These are phyloP conservation scores for Metschnikowia henanensis DNA, from an alignment of 805 yeast genomes.

Conservation along the genomic window DNA sequence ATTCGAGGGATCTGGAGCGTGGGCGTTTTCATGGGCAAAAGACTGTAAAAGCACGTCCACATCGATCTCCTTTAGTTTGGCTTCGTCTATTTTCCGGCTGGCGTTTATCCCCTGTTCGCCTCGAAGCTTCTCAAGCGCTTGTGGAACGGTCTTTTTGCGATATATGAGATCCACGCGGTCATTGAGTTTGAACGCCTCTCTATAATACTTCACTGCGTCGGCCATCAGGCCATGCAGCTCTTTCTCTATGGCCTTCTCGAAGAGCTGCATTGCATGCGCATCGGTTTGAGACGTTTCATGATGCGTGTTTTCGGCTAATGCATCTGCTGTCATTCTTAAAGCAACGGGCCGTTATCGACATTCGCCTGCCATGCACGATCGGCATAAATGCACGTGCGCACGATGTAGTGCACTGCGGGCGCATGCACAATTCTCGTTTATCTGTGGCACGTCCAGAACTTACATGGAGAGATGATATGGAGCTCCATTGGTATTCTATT, in stretches of 20 bases:
- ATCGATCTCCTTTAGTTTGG: conserved; percentile 37
- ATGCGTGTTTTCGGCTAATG: too few relatives aligned
- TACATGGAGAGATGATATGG: too few relatives aligned
- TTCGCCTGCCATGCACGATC: conserved; percentile 2
- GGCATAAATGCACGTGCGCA: neutral
- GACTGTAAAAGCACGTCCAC: conserved; percentile 41
- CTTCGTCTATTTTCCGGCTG: conserved; percentile 34
- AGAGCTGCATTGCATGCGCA: conserved; percentile 55
- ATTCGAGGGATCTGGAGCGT: conserved; percentile 26
- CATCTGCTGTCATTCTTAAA: too few relatives aligned
- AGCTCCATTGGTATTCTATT: too few relatives aligned
- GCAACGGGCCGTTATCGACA: neutral
- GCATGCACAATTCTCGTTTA: neutral
- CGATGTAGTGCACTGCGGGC: neutral
- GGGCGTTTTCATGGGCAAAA: conserved; percentile 32
- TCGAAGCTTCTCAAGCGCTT: conserved; percentile 26
- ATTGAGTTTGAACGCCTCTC: conserved; percentile 64
- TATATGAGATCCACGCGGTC: conserved; percentile 66
- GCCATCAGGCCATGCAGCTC: conserved; percentile 75
- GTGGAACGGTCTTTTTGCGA: conserved; percentile 52
- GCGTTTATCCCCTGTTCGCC: conserved; percentile 31
- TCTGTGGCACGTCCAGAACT: too few relatives aligned
- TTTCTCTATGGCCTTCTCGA: conserved; percentile 68
- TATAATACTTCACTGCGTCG: conserved; percentile 76
- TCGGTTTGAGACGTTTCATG: conserved; percentile 2